Percentiles rank a stretch among this genome's conserved stretches.
Conservation (phyloP, 352 stramenopile species). For the Globisporangium alternatum region DNA sequence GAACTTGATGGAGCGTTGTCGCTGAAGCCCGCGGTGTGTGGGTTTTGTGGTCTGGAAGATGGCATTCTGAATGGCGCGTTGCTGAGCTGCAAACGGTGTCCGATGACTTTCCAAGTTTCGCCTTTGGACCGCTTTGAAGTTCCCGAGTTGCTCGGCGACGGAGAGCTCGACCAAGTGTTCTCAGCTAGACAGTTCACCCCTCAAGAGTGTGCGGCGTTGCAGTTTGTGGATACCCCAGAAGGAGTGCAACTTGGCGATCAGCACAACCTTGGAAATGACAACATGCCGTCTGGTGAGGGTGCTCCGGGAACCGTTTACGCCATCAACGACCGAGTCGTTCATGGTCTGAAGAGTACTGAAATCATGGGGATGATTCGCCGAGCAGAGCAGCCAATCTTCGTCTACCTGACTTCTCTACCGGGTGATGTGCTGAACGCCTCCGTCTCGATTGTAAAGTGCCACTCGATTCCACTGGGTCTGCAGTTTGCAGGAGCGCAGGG, state of each 20-base stretch:
- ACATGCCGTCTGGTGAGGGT: neutral
- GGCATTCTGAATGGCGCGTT: constrained; percentile 62
- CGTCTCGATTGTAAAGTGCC: constrained; percentile 62
- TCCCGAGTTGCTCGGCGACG: constrained; percentile 34
- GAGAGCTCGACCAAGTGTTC: constrained; percentile 6
- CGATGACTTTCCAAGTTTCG: constrained; percentile 35
- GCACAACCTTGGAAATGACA: neutral
- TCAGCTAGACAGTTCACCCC: constrained; percentile 5
- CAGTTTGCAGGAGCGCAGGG: constrained; percentile 32
- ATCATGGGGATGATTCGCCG: constrained; percentile 38
- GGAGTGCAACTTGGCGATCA: constrained; percentile 14
- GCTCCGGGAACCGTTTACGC: constrained; percentile 32
- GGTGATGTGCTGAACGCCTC: constrained; percentile 51
- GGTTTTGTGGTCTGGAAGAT: constrained; percentile 62
- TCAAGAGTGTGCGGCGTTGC: constrained; percentile 16
- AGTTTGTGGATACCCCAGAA: constrained; percentile 14
- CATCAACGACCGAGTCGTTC: constrained; percentile 53
- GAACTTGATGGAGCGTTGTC: neutral
- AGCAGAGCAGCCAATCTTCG: constrained; percentile 28
- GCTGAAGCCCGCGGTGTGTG: constrained; percentile 24
- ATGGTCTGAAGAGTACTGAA: constrained; percentile 34
- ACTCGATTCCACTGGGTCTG: constrained; percentile 37
- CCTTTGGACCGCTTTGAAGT: constrained; percentile 51
- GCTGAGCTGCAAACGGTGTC: constrained; percentile 46
- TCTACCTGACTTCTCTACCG: constrained; percentile 48